Percentiles rank a stretch among this genome's conserved stretches.
Evolutionary conservation across 2,329 filamentous ascomycete genomes (phyloP).

Genomic region (Didymella keratinophila): DNA sequence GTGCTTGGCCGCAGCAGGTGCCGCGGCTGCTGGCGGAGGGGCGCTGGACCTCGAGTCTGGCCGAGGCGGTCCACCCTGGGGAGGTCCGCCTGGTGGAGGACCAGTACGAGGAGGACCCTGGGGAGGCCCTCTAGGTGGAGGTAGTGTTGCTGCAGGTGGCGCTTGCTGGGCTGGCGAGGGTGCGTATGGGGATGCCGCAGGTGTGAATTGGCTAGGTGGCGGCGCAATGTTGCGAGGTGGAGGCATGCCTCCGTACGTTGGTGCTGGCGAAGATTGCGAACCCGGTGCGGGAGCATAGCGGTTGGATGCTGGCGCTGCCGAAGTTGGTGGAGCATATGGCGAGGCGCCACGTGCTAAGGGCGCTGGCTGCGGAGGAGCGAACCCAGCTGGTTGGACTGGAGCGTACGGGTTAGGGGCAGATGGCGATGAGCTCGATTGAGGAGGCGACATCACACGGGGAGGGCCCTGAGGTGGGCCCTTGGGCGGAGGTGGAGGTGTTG

Average conservation of each 20-base stretch:
- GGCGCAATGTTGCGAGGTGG: slow-evolving; percentile 55
- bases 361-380: slow-evolving; percentile 60
- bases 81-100: slow-evolving; percentile 47
- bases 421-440: slow-evolving; percentile 56
- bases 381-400: slow-evolving; percentile 57
- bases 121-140: slow-evolving; percentile 53
- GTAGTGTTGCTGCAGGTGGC: slow-evolving; percentile 52
- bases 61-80: slow-evolving; percentile 50
- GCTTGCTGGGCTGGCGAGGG: slow-evolving; percentile 46
- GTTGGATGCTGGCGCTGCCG: slow-evolving; percentile 66
- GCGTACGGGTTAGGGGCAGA: slow-evolving; percentile 65
- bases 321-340: slow-evolving; percentile 83
- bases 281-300: slow-evolving; percentile 73
- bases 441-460: slow-evolving; percentile 71
- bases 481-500: slow-evolving; percentile 80
- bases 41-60: slow-evolving; percentile 56
- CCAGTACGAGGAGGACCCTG: slow-evolving; percentile 50
- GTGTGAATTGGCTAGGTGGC: slow-evolving; percentile 50
- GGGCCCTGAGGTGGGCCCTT: slow-evolving; percentile 68
- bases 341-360: slow-evolving; percentile 78
- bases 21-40: slow-evolving; percentile 58
- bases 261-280: slow-evolving; percentile 56
- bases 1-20: slow-evolving; percentile 69
- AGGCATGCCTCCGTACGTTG: slow-evolving; percentile 47
- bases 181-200: slow-evolving; percentile 48